These are phyloP conservation scores for Pistacia integerrima DNA, from an alignment of 345 rosid species.

Conservation along the genomic window DNA sequence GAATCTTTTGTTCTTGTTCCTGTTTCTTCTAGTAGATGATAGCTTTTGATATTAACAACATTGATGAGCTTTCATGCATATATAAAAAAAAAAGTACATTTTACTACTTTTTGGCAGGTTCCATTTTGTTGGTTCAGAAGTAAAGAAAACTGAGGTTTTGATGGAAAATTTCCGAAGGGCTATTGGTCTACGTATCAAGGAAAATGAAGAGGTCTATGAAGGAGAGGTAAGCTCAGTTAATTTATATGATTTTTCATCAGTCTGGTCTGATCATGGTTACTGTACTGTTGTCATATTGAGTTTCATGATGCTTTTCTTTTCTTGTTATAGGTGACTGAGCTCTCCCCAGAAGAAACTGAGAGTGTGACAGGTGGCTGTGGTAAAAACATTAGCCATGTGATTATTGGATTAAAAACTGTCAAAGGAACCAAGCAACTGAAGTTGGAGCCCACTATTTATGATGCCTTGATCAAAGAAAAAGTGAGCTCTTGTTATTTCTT, in stretches of 20 bases:
- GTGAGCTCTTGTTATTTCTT: slow-evolving; percentile 40
- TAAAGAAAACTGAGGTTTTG: slow-evolving; percentile 98
- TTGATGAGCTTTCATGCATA: background rate
- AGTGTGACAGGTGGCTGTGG: slow-evolving; percentile 95
- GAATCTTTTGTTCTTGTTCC: background rate
- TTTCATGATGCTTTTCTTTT: slow-evolving; percentile 23
- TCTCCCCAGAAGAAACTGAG: slow-evolving; percentile 98
- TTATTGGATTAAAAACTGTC: slow-evolving; percentile 91
- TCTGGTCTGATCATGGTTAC: slow-evolving; percentile 14
- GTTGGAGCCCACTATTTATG: slow-evolving; percentile 65
- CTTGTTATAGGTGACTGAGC: slow-evolving; percentile 82
- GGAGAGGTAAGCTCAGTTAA: slow-evolving; percentile 74
- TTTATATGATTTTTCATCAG: background rate
- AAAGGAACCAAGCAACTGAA: slow-evolving; percentile 93
- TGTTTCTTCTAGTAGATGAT: slow-evolving; percentile 4
- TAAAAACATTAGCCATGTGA: slow-evolving; percentile 95
- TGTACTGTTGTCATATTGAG: background rate
- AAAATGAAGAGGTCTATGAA: slow-evolving; percentile 96
- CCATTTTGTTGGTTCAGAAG: slow-evolving; percentile 99
- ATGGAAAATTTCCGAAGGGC: slow-evolving; percentile 98
- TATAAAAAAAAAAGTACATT: background rate
- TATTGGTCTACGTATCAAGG: slow-evolving; percentile 94
- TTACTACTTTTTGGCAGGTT: slow-evolving; percentile 54
- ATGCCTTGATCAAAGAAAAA: slow-evolving; percentile 96
- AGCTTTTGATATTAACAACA: background rate